Evolutionary conservation across 495 filamentous ascomycete species (phyloP).

Genomic region (Filosporella fistucella): DNA sequence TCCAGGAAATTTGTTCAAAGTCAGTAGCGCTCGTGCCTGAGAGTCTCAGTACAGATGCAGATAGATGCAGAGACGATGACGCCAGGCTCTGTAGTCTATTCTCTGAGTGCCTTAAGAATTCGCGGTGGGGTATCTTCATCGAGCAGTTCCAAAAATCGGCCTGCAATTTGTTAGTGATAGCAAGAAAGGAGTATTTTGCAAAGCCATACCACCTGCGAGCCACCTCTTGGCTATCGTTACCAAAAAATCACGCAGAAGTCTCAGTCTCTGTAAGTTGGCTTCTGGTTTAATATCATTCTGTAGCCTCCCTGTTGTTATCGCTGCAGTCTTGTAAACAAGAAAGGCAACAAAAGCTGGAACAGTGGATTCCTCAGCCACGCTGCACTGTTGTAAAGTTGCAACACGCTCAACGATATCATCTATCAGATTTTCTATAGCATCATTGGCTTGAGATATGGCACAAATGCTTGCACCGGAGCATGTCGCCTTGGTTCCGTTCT

Average conservation of each 20-base stretch:
- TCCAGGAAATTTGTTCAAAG: too few relatives aligned
- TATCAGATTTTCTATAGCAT: background rate
- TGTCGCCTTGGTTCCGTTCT: conserved; percentile 4
- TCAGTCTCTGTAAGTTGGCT: conserved; percentile 4
- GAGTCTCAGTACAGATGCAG: too few relatives aligned
- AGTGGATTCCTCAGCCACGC: background rate
- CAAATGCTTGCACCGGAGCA: background rate
- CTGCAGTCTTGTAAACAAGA: conserved; percentile 16
- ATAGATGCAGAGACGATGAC: too few relatives aligned
- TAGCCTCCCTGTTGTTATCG: conserved; percentile 7
- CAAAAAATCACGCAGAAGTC: conserved; percentile 10
- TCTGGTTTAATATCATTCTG: conserved; percentile 3
- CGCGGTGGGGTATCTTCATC: conserved; percentile 13
- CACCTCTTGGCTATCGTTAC: conserved; percentile 5
- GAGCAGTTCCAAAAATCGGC: conserved; percentile 9
- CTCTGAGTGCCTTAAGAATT: conserved; percentile 4
- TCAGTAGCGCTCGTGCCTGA: too few relatives aligned
- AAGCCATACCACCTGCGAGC: conserved; percentile 10
- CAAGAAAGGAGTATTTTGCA: conserved; percentile 1
- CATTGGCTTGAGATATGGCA: background rate
- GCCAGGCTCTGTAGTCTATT: too few relatives aligned
- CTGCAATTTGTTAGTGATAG: conserved; percentile 7
- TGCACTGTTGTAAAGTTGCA: background rate
- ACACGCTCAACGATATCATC: background rate
- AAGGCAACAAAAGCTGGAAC: conserved; percentile 7